phyloP scores from a whole-genome alignment of 2,329 filamentous ascomycete species.

The Paecilomyces niveus region DNA sequence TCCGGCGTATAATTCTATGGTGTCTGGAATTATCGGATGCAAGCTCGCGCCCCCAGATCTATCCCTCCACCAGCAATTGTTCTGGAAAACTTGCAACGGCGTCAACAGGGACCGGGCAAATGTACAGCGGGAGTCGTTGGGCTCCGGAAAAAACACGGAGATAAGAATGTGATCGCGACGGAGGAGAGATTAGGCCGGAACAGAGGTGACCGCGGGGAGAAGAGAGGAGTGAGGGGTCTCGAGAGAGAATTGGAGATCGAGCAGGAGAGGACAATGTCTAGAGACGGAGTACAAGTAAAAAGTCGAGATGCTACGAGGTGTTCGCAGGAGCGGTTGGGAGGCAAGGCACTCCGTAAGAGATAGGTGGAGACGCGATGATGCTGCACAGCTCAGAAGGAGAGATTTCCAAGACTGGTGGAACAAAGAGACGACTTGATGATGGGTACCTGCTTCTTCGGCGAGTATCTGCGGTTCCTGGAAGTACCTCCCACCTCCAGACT shows the following conservation, averaged over 20 bases:
- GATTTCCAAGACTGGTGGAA: too few relatives aligned
- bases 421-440: background rate
- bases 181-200: background rate
- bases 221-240: background rate
- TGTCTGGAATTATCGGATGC: background rate
- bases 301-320: background rate
- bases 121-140: background rate
- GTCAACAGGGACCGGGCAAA: background rate
- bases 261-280: background rate
- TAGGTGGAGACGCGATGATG: background rate
- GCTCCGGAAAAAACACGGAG: background rate
- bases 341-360: background rate
- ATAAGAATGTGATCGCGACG: background rate
- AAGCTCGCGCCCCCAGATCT: too few relatives aligned
- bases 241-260: background rate
- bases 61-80: background rate
- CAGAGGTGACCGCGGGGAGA: background rate
- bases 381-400: background rate
- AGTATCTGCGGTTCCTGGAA: background rate
- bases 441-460: background rate
- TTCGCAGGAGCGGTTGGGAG: background rate
- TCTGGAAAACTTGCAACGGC: background rate
- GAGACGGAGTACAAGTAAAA: background rate
- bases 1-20: background rate
- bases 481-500: background rate